Evolutionary conservation across 2,329 filamentous ascomycete species (phyloP).

Genomic region (Calonectria pteridis): DNA sequence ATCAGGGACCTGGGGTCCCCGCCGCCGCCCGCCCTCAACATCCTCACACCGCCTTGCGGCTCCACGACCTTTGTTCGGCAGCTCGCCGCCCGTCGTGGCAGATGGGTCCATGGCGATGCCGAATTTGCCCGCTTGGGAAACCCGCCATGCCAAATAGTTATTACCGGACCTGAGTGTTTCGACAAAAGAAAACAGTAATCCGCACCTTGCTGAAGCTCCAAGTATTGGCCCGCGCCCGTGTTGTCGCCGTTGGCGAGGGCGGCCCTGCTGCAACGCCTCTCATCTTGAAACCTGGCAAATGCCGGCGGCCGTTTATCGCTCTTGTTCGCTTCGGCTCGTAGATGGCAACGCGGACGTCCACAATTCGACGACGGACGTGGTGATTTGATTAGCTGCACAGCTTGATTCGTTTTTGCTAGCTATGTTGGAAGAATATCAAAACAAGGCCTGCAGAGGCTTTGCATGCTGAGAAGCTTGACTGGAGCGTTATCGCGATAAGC

Average conservation of each 20-base stretch:
- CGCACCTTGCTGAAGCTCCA: conserved; percentile 58
- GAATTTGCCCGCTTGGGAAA: conserved; percentile 40
- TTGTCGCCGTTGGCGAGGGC: conserved; percentile 47
- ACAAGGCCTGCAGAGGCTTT: not conserved
- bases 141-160: conserved; percentile 4
- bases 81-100: not conserved
- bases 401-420: not conserved
- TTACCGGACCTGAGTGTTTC: conserved; percentile 8
- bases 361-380: not conserved
- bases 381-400: not conserved
- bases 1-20: conserved; percentile 36
- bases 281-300: conserved; percentile 38
- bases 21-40: conserved; percentile 21
- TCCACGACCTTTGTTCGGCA: conserved; percentile 28
- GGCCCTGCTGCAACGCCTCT: conserved; percentile 53
- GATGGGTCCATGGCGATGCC: conserved; percentile 29
- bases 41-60: conserved; percentile 44
- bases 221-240: conserved; percentile 52
- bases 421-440: not conserved
- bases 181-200: conserved; percentile 22
- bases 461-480: not conserved
- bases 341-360: not conserved
- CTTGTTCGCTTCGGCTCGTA: not conserved
- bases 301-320: conserved; percentile 18
- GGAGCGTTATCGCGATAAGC: conserved; percentile 39